phyloP scores from a whole-genome alignment of 2,329 filamentous ascomycete species.

The Drechslerella dactyloides region DNA sequence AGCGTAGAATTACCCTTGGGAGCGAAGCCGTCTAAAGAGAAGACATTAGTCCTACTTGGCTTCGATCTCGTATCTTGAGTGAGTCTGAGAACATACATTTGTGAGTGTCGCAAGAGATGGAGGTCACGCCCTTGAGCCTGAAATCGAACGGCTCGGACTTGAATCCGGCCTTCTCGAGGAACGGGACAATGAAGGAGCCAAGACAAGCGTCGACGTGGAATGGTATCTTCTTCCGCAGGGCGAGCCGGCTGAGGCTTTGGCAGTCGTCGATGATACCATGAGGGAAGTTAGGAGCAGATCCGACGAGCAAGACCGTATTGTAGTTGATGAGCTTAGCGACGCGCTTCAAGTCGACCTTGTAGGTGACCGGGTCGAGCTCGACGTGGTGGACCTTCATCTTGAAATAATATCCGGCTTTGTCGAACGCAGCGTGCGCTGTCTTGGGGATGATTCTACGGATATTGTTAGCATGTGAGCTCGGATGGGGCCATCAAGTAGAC shows the following conservation, averaged over 20 bases:
- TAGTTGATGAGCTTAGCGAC: conserved; percentile 87
- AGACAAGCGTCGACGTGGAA: conserved; percentile 98
- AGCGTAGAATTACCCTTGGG: conserved; percentile 96
- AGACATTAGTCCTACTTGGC: conserved; percentile 10
- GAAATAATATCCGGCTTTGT: conserved; percentile 94
- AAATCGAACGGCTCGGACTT: conserved; percentile 90
- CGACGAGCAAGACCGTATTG: conserved; percentile 92
- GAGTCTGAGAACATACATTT: conserved; percentile 65
- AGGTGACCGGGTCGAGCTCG: conserved; percentile 79
- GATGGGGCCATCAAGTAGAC: conserved; percentile 54
- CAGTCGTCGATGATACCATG: conserved; percentile 99
- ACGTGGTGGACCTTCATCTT: conserved; percentile 93
- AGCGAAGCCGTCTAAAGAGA: conserved; percentile 75
- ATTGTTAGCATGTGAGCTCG: conserved; percentile 42
- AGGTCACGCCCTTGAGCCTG: conserved; percentile 88
- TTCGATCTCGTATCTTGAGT: not conserved
- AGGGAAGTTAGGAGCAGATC: conserved; percentile 95
- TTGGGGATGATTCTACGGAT: conserved; percentile 80
- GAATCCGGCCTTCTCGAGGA: conserved; percentile 91
- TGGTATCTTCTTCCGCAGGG: conserved; percentile 77
- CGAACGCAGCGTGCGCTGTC: conserved; percentile 94
- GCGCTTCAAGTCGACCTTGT: conserved; percentile 80
- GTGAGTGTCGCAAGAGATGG: conserved; percentile 95
- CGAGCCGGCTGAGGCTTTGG: conserved; percentile 79
- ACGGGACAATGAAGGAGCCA: conserved; percentile 91